Evolutionary conservation across 345 rosid species (phyloP).

Genomic region (Populus tremula): DNA sequence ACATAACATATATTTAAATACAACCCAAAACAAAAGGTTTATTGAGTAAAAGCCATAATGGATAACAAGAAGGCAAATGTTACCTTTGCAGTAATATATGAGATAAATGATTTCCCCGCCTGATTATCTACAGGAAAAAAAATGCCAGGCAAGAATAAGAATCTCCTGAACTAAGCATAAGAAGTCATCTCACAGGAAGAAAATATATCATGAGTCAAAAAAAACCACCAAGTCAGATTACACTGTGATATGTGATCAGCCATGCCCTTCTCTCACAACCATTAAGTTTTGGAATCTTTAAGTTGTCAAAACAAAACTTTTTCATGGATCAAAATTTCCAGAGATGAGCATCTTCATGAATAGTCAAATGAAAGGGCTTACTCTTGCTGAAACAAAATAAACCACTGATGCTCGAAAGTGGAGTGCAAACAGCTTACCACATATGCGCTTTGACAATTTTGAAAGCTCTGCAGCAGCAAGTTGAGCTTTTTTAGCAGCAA

Average conservation of each 20-base stretch:
- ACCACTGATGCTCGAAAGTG: background rate
- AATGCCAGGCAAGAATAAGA: slow-evolving; percentile 9
- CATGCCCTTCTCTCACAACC: too few species aligned
- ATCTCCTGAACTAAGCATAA: background rate
- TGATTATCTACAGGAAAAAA: slow-evolving; percentile 53
- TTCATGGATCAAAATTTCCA: too few species aligned
- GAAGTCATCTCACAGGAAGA: background rate
- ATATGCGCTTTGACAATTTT: slow-evolving; percentile 66
- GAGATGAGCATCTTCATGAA: background rate
- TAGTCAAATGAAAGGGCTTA: background rate
- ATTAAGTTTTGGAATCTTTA: too few species aligned
- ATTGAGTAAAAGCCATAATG: background rate
- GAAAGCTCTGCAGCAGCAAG: slow-evolving; percentile 94
- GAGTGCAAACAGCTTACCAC: slow-evolving; percentile 48
- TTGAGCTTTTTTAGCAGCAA: slow-evolving; percentile 83
- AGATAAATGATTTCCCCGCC: slow-evolving; percentile 66
- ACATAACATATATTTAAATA: background rate
- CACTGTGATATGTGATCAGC: background rate
- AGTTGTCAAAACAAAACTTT: too few species aligned
- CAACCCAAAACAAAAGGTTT: background rate
- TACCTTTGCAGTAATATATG: slow-evolving; percentile 85
- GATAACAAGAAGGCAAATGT: slow-evolving; percentile 8
- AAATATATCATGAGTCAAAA: background rate
- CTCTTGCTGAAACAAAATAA: background rate
- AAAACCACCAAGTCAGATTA: background rate